phyloP scores from a whole-genome alignment of 2,329 filamentous ascomycete species.

The Lasiodiplodia citricola region DNA sequence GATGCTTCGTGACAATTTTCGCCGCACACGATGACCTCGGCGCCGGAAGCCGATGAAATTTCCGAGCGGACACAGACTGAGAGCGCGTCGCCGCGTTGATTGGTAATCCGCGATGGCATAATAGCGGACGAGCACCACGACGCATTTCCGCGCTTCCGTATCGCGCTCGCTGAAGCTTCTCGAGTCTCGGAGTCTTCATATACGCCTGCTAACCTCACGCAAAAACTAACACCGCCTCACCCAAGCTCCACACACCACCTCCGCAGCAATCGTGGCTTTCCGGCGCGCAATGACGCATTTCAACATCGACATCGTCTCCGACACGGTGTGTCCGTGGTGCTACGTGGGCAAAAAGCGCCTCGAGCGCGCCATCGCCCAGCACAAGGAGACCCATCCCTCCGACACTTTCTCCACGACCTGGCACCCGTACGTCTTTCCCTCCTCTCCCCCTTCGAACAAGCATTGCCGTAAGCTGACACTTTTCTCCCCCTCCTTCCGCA shows the following conservation, averaged over 20 bases:
- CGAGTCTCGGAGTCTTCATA: background rate
- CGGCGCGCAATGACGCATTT: conserved; percentile 59
- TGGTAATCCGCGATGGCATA: conserved; percentile 23
- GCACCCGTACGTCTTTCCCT: conserved; percentile 57
- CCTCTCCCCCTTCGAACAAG: background rate
- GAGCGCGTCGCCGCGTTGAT: background rate
- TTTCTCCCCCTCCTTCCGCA: background rate
- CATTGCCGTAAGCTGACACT: background rate
- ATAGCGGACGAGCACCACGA: background rate
- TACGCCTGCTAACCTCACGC: background rate
- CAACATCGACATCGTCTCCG: conserved; percentile 78
- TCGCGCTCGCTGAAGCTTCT: background rate
- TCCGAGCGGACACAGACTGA: background rate
- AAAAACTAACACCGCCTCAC: background rate
- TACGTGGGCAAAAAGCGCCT: conserved; percentile 81
- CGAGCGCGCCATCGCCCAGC: conserved; percentile 70
- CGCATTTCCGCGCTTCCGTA: background rate
- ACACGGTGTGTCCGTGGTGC: conserved; percentile 77
- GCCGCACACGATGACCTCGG: background rate
- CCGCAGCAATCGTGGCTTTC: conserved; percentile 21
- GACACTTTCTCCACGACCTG: conserved; percentile 78
- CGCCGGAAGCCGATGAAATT: background rate
- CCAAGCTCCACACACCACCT: background rate
- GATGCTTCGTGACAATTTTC: background rate
- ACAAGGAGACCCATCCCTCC: conserved; percentile 66